These are phyloP conservation scores for Syzygium aqueum DNA, from an alignment of 345 rosid species.

Conservation along the genomic window DNA sequence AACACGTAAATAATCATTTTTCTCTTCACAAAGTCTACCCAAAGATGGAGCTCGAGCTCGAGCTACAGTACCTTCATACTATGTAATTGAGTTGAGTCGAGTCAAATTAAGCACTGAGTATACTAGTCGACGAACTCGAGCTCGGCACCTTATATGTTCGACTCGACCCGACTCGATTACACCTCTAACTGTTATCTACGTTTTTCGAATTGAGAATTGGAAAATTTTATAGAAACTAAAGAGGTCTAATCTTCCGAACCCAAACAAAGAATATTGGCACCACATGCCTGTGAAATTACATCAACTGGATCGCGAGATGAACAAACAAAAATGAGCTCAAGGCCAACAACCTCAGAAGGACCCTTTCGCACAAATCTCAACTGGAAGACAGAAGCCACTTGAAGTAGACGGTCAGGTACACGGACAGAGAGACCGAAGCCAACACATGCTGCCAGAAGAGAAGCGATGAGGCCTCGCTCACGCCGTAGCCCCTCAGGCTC, in stretches of 20 bases:
- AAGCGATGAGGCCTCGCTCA: constrained; percentile 78
- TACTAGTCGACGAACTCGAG: background rate
- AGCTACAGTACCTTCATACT: rapidly evolving
- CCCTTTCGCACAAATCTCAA: background rate
- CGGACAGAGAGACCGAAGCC: constrained; percentile 69
- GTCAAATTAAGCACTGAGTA: background rate
- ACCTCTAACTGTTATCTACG: background rate
- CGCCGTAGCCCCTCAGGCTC: constrained; percentile 81
- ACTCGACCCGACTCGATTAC: background rate
- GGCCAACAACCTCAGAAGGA: no score
- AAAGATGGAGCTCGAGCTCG: background rate
- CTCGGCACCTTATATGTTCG: rapidly evolving
- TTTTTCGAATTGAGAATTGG: background rate
- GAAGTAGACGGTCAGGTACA: constrained; percentile 62
- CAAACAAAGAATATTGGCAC: background rate
- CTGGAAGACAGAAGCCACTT: constrained; percentile 14
- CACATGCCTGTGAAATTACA: background rate
- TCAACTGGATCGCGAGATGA: no score
- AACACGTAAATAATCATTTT: background rate
- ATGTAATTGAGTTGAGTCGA: background rate
- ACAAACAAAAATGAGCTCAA: no score
- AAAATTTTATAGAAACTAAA: background rate
- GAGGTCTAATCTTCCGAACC: background rate
- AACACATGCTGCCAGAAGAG: constrained; percentile 88
- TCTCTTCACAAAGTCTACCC: rapidly evolving